These are phyloP conservation scores for Fraxinus americana DNA, from an alignment of 257 asterid genomes.

Conservation along the genomic window DNA sequence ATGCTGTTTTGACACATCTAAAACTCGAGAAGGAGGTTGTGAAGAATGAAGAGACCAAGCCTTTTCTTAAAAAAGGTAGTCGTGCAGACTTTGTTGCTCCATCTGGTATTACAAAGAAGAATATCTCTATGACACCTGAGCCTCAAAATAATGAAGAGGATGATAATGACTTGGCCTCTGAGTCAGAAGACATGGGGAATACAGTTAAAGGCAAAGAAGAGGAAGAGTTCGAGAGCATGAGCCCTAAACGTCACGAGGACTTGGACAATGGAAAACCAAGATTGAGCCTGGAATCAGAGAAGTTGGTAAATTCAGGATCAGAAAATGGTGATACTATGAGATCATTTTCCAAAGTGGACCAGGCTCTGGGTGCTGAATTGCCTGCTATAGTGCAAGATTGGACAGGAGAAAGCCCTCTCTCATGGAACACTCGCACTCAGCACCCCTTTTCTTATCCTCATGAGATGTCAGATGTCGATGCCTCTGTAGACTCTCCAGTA, in stretches of 20 bases:
- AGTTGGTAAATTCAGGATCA: slow-evolving; percentile 56
- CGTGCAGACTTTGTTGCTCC: slow-evolving; percentile 53
- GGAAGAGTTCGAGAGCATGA: slow-evolving; percentile 52
- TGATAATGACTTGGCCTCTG: slow-evolving; percentile 53
- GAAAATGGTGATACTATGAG: slow-evolving; percentile 58
- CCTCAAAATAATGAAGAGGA: slow-evolving; percentile 44
- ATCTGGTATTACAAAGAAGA: slow-evolving; percentile 48
- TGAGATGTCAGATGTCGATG: slow-evolving; percentile 75
- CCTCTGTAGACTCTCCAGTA: slow-evolving; percentile 68
- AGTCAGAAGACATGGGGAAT: slow-evolving; percentile 47
- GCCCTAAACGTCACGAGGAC: slow-evolving; percentile 29
- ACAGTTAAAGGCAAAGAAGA: slow-evolving; percentile 51
- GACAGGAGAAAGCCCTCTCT: slow-evolving; percentile 54
- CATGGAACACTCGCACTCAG: slow-evolving; percentile 58
- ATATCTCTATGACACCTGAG: slow-evolving; percentile 43
- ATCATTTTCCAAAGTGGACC: slow-evolving; percentile 55
- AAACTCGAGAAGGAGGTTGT: slow-evolving; percentile 51
- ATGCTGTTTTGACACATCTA: slow-evolving; percentile 49
- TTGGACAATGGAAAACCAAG: slow-evolving; percentile 34
- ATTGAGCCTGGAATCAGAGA: slow-evolving; percentile 30
- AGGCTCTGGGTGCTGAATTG: slow-evolving; percentile 54
- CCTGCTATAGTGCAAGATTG: slow-evolving; percentile 62
- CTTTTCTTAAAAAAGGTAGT: slow-evolving; percentile 66
- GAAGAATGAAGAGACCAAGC: slow-evolving; percentile 49
- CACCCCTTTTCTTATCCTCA: slow-evolving; percentile 68